Base-by-base conservation (phyloP, 2,329 filamentous ascomycete genomes). In the Akanthomyces dipterigenus region DNA sequence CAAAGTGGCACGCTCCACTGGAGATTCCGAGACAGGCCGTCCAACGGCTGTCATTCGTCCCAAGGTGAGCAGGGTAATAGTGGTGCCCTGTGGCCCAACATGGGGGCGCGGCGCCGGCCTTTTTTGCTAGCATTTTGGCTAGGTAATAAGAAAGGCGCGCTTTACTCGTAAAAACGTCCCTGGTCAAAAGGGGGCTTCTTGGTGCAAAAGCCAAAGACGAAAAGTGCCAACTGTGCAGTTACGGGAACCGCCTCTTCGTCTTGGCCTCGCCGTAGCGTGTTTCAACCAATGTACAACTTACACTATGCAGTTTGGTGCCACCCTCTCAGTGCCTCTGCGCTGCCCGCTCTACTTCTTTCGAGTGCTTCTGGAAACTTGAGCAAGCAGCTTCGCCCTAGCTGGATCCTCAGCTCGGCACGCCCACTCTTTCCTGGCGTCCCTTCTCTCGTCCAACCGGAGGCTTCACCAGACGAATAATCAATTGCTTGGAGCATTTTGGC, bases 1-100 rank as follows among this genome's bases (percentile, higher is more conserved):
- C 14, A 22, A n/a, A 31, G n/a, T 24, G 18, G 28, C 16, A 26
- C 43, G 31, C 38, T 36, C 55, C 56, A 59, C 56, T 45, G 34
- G 26, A 48, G 34, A 26, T 51, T 51, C 46, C 36, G 56, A 59
- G 36, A 51, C 24, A 51, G 16, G 36, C 46, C 46, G 34, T 51
- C 45, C 24, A 51, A 59, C 56, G 56, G 56, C 56, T 51, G 34
- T 36, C 56, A 59, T 59, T 59, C 56, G 56, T 51, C 46, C 56
- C 56, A 59, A 51, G 56, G 56, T 59, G 56, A 59, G 56, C 55
- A 49, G 56, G 56, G 36, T 36, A 40, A 43, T 5, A 26, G 45
- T 59, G 56, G 56, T 59, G 12, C 45, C 24, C n/a, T 34, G 51
- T 40, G 56, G 46, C 46, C 46, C 46, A 43, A 38, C 36, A 16